Percentiles rank a stretch among this genome's conserved stretches.
phyloP scores from a whole-genome alignment of 352 stramenopile genomes.

The Thraustotheca clavata region DNA sequence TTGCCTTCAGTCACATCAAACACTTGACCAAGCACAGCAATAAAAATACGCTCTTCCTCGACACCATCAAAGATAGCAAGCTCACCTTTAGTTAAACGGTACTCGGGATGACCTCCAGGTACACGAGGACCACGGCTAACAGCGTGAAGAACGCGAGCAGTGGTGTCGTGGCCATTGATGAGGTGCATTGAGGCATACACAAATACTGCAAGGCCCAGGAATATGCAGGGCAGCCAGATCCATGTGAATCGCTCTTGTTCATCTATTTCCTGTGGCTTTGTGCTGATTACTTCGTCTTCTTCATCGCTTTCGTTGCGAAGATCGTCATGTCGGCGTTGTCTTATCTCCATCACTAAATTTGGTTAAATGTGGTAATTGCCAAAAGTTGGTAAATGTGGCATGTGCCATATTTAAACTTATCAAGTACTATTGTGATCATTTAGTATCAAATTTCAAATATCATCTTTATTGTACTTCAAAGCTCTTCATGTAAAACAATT shows the following conservation, averaged over 20 bases:
- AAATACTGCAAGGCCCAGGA: neutral
- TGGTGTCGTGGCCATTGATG: conserved; percentile 9
- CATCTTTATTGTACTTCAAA: no score
- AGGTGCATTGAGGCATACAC: conserved; percentile 11
- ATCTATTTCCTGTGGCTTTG: neutral
- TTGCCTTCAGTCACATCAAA: conserved; percentile 12
- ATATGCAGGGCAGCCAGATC: conserved; percentile 3
- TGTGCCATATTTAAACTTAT: no score
- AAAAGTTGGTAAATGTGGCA: neutral
- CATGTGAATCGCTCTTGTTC: neutral
- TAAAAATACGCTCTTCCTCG: neutral
- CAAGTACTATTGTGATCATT: no score
- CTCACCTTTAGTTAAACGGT: conserved; percentile 1
- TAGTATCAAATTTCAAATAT: no score
- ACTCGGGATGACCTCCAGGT: neutral
- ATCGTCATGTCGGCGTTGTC: conserved; percentile 5
- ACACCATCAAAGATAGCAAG: conserved; percentile 12
- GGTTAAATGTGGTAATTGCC: neutral
- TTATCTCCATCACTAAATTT: neutral
- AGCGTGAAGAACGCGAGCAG: neutral
- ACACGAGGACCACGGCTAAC: neutral
- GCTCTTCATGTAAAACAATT: no score
- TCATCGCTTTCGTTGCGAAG: conserved; percentile 3
- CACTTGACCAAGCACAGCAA: conserved; percentile 15
- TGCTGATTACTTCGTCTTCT: neutral